phyloP scores from a whole-genome alignment of 495 filamentous ascomycete genomes.

The Penicillium argentinense region DNA sequence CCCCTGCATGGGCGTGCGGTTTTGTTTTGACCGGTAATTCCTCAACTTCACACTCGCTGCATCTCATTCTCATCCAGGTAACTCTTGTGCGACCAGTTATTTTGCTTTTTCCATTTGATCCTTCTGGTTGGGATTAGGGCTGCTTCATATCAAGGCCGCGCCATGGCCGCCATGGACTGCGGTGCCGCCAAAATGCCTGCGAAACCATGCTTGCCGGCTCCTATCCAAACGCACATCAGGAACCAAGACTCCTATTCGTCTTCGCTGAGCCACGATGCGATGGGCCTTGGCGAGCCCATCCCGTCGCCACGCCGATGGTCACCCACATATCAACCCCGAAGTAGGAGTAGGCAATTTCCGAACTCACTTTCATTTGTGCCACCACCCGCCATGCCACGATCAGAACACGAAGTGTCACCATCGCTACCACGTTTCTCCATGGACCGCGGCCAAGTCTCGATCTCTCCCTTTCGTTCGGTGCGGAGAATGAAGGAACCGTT shows the following conservation, averaged over 20 bases:
- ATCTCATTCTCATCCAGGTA: slow-evolving; percentile 25
- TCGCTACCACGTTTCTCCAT: slow-evolving; percentile 26
- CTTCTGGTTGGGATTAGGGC: slow-evolving; percentile 9
- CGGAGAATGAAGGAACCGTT: slow-evolving; percentile 49
- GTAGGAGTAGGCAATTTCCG: slow-evolving; percentile 29
- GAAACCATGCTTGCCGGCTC: slow-evolving; percentile 22
- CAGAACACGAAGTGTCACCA: slow-evolving; percentile 32
- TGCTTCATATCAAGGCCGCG: slow-evolving; percentile 14
- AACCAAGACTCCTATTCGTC: slow-evolving; percentile 24
- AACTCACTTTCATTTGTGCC: slow-evolving; percentile 27
- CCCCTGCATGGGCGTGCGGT: slow-evolving; percentile 22
- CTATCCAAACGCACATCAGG: slow-evolving; percentile 25
- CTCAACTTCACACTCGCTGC: slow-evolving; percentile 8
- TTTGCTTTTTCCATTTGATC: slow-evolving; percentile 22
- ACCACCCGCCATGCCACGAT: slow-evolving; percentile 14
- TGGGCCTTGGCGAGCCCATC: slow-evolving; percentile 15
- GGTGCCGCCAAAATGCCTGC: slow-evolving; percentile 19
- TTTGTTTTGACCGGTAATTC: slow-evolving; percentile 18
- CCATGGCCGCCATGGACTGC: slow-evolving; percentile 28
- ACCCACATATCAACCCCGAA: slow-evolving; percentile 29
- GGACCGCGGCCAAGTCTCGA: slow-evolving; percentile 27
- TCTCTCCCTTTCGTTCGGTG: slow-evolving; percentile 49
- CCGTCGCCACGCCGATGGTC: slow-evolving; percentile 33
- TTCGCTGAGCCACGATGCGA: slow-evolving; percentile 24
- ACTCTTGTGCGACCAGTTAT: slow-evolving; percentile 21